These are phyloP conservation scores for Sphaerulina vaccinii DNA, from an alignment of 2,329 filamentous ascomycete genomes.

Conservation along the genomic window DNA sequence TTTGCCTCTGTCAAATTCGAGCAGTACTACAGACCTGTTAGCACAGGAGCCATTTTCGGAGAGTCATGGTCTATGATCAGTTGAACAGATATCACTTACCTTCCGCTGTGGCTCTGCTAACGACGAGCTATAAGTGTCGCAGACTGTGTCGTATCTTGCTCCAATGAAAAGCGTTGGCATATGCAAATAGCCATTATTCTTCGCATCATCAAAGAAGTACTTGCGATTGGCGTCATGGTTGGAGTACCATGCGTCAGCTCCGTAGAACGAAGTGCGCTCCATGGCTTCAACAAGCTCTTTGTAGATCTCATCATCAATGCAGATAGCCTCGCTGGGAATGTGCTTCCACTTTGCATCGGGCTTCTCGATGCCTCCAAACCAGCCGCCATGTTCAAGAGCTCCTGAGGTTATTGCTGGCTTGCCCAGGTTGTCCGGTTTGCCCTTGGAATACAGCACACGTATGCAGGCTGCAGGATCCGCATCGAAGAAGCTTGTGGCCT, in stretches of 20 bases:
- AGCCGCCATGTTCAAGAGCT: slow-evolving; percentile 33
- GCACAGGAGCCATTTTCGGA: too few species aligned
- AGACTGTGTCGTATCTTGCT: slow-evolving; percentile 42
- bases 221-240: slow-evolving; percentile 46
- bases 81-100: too few species aligned
- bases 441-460: slow-evolving; percentile 30
- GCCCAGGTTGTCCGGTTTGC: slow-evolving; percentile 29
- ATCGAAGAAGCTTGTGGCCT: slow-evolving; percentile 24
- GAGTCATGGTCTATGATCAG: too few species aligned
- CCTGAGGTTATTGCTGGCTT: slow-evolving; percentile 30
- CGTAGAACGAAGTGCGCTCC: slow-evolving; percentile 43
- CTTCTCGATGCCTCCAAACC: slow-evolving; percentile 34
- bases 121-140: slow-evolving; percentile 37
- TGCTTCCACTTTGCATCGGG: slow-evolving; percentile 30
- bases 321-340: slow-evolving; percentile 34
- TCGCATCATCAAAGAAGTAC: slow-evolving; percentile 42
- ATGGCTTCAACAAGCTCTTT: slow-evolving; percentile 38
- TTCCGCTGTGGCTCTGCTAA: slow-evolving; percentile 40
- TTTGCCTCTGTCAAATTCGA: slow-evolving; percentile 41
- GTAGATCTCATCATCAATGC: slow-evolving; percentile 35
- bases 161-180: slow-evolving; percentile 43
- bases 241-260: slow-evolving; percentile 44
- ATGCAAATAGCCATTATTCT: slow-evolving; percentile 37
- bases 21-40: too few species aligned
- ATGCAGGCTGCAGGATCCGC: slow-evolving; percentile 29